These are phyloP conservation scores for Carallia brachiata DNA, from an alignment of 345 rosid genomes.

Conservation along the genomic window DNA sequence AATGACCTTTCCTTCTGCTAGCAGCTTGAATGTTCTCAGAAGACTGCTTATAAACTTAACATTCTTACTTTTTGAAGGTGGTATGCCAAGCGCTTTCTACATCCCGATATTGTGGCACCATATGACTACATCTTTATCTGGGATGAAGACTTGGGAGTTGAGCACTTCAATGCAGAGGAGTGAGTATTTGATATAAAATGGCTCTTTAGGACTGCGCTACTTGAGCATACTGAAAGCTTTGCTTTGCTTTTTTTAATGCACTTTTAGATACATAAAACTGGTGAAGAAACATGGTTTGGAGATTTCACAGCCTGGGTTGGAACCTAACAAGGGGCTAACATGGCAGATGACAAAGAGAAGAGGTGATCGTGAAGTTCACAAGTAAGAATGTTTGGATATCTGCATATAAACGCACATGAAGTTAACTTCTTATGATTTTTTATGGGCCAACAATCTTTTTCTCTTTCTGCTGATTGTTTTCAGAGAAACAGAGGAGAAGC, in stretches of 20 bases:
- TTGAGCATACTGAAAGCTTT: conserved; percentile 10
- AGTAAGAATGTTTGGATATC: conserved; percentile 44
- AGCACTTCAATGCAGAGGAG: conserved; percentile 90
- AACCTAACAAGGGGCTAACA: conserved; percentile 72
- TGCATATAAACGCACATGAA: not conserved
- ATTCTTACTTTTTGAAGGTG: conserved; percentile 58
- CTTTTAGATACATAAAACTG: conserved; percentile 64
- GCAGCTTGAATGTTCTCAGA: conserved; percentile 1
- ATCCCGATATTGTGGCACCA: conserved; percentile 89
- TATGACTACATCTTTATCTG: conserved; percentile 96
- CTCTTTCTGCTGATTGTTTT: conserved; percentile 20
- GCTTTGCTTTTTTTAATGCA: conserved; percentile 8
- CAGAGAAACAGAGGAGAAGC: conserved; percentile 79
- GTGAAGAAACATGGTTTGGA: conserved; percentile 93
- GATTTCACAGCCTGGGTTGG: conserved; percentile 98
- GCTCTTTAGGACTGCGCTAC: not conserved
- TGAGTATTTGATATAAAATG: conserved; percentile 35
- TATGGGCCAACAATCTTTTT: conserved; percentile 1
- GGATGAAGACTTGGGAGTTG: conserved; percentile 97
- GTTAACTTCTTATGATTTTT: not conserved
- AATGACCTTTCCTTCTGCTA: conserved; percentile 1
- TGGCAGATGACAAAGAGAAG: conserved; percentile 98
- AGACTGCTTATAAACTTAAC: conserved; percentile 8
- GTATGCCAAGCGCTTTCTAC: conserved; percentile 99
- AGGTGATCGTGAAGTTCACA: conserved; percentile 85